Evolutionary conservation across 805 yeast species (phyloP), one percentile per base, ranked within the genome.

Genomic region (Blastobotrys muscicola): DNA sequence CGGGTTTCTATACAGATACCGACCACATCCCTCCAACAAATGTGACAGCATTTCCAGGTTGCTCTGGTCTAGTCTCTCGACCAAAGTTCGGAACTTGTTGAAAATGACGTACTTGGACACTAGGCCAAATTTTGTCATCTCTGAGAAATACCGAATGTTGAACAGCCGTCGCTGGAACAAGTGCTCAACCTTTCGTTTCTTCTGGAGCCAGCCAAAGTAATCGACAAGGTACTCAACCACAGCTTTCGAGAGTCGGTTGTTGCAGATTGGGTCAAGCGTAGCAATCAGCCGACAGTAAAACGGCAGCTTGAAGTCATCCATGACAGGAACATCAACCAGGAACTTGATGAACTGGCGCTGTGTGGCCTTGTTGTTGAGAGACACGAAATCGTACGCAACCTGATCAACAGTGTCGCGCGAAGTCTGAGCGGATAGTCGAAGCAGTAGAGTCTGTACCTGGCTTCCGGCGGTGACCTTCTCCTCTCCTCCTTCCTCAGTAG

Each of bases 1-100:
- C 0, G 76, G 71, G 43, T 69, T 70, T 48, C 74, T 65, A 36
- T 82, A 57, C 40, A 87, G 66, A 45, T 78, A 75, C 45, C 76
- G 68, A 0, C 95, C 95, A 51, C 85, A 72, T 32, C 75, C 68
- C 53, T 87, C 94, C 54, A 85, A 80, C 36, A 85, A 64, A n/a
- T 80, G 70, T 8, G 77, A 69, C 44, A 87, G 62, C 6, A 80
- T 72, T 52, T 83, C 94, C 45, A 84, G 71, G 56, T 82, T 84
- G 47, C 73, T 72, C 0, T 71, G 67, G 4, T 71, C 67, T 31
- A 76, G 53, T 42, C 73, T 72, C 43, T 76, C 54, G 1, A 82
- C 73, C 50, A 85, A 63, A 1, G 71, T 63, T 52, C 85, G 69
- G 38, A 87, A 70, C 56, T 81, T 82, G 59, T 86, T 89, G 57